Base-by-base conservation (phyloP, 2,329 filamentous ascomycete genomes). In the Fusarium robinianum region DNA sequence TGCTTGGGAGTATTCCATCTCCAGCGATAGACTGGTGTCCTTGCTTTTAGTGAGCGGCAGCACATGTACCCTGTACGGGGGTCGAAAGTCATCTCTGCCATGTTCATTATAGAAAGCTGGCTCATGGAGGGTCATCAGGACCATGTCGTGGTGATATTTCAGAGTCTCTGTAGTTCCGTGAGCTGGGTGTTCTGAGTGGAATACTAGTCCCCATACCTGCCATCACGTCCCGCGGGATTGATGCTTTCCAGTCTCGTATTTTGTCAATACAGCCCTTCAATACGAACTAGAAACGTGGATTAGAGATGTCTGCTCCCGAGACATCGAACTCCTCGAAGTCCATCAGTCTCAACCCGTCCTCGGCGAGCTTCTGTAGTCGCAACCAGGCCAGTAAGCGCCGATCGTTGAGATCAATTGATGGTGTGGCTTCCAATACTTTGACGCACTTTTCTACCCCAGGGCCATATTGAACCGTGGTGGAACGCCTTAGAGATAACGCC, bases 111-210 rank as follows among this genome's bases (percentile, higher is more conserved):
- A 41, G 8, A 53, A 42, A 2, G 38, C 39, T 0, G 47, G 42
- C 5, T 51, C 50, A n/a, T 41, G 24, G 4, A 53, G 16, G 14
- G 25, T 44, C 2, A 46, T 16, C 1, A 51, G 35, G 2, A 53
- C 41, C 25, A 53, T 47, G 6, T 48, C 33, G 10, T 53, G 44
- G n/a, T 51, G 50, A 18, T 48, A 40, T 3, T 48, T 25, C 1
- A 53, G 27, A 1, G 46, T 32, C 31, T 22, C 50, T 53, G 12
- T 1, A n/a, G 12, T n/a, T n/a, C n/a, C n/a, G n/a, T n/a, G n/a
- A n/a, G n/a, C n/a, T n/a, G n/a, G n/a, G n/a, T n/a, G n/a, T n/a
- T n/a, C n/a, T n/a, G n/a, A n/a, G n/a, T n/a, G n/a, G 11, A 11
- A 6, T 3, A 19, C 50, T 27, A 46, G 32, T 17, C 1, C n/a